phyloP scores from a whole-genome alignment of 768 basidiomycete genomes.

The Krasilnikovozyma curviuscula region DNA sequence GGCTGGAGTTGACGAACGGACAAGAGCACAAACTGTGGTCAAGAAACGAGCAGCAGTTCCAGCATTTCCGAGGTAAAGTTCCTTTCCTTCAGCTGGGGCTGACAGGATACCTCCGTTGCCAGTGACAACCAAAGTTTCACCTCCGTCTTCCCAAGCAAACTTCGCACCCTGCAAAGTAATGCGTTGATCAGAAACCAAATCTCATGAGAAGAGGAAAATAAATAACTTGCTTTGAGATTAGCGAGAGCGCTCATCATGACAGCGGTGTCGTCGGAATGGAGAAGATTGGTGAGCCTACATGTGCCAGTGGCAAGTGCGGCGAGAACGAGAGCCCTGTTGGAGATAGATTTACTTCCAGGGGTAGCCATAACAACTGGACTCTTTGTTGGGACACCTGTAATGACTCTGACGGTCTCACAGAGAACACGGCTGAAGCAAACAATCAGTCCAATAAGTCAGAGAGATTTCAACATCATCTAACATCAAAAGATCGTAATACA shows the following conservation, averaged over 20 bases:
- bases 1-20: slow-evolving; percentile 30
- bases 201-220: background rate
- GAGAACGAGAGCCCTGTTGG: slow-evolving; percentile 79
- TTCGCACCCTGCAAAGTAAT: slow-evolving; percentile 47
- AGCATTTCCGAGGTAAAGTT: slow-evolving; percentile 89
- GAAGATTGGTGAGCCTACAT: slow-evolving; percentile 67
- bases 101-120: slow-evolving; percentile 66
- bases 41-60: slow-evolving; percentile 96
- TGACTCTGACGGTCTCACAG: slow-evolving; percentile 55
- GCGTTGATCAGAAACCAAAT: background rate
- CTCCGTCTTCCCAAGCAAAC: slow-evolving; percentile 89
- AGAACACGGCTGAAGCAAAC: too few species aligned
- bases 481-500: too few species aligned
- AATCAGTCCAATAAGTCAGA: too few species aligned
- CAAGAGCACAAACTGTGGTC: slow-evolving; percentile 84
- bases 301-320: slow-evolving; percentile 79
- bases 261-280: slow-evolving; percentile 95
- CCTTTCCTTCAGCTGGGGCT: slow-evolving; percentile 56
- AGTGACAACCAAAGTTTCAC: slow-evolving; percentile 79
- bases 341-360: slow-evolving; percentile 90
- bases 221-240: slow-evolving; percentile 50
- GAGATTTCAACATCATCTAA: too few species aligned
- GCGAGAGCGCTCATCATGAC: slow-evolving; percentile 94
- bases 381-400: slow-evolving; percentile 44
- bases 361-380: slow-evolving; percentile 58